phyloP scores from a whole-genome alignment of 2,329 filamentous ascomycete genomes.

The Fusarium longipes region DNA sequence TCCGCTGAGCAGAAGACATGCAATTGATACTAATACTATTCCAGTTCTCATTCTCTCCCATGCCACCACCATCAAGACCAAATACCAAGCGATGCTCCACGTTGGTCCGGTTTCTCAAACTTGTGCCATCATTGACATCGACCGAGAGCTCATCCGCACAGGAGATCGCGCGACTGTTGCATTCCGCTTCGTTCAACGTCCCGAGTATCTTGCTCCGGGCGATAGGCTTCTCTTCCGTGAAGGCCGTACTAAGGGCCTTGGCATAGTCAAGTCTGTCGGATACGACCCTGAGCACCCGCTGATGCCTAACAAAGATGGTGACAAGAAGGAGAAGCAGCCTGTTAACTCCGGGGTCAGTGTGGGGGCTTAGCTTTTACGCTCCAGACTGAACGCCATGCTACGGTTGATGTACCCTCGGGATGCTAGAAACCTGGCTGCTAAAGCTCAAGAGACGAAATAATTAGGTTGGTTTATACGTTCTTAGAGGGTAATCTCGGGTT shows the following conservation, averaged over 20 bases:
- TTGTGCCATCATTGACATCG: slow-evolving; percentile 96
- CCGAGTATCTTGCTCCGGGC: slow-evolving; percentile 89
- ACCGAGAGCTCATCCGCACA: slow-evolving; percentile 93
- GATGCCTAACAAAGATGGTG: slow-evolving; percentile 34
- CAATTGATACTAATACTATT: slow-evolving; percentile 21
- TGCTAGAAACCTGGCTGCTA: too few species aligned
- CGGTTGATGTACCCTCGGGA: too few species aligned
- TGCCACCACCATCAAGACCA: slow-evolving; percentile 95
- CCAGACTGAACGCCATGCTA: background rate
- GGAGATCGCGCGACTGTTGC: slow-evolving; percentile 94
- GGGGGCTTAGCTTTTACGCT: slow-evolving; percentile 31
- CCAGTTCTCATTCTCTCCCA: slow-evolving; percentile 92
- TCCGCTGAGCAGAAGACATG: background rate
- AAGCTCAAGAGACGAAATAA: too few species aligned
- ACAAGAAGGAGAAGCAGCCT: slow-evolving; percentile 40
- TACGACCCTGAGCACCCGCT: slow-evolving; percentile 76
- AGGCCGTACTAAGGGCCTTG: slow-evolving; percentile 92
- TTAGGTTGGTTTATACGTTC: too few species aligned
- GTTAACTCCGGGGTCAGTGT: slow-evolving; percentile 40
- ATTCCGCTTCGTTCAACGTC: slow-evolving; percentile 92
- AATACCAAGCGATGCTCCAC: slow-evolving; percentile 98
- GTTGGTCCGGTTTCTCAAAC: slow-evolving; percentile 96
- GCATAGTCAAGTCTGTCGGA: slow-evolving; percentile 90
- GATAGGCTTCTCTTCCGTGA: slow-evolving; percentile 94
- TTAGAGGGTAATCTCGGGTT: too few species aligned